Percentiles rank a stretch among this genome's conserved stretches.
These are phyloP conservation scores for Berkeleyomyces rouxiae DNA, from an alignment of 2,329 filamentous ascomycete species.

Conservation along the genomic window DNA sequence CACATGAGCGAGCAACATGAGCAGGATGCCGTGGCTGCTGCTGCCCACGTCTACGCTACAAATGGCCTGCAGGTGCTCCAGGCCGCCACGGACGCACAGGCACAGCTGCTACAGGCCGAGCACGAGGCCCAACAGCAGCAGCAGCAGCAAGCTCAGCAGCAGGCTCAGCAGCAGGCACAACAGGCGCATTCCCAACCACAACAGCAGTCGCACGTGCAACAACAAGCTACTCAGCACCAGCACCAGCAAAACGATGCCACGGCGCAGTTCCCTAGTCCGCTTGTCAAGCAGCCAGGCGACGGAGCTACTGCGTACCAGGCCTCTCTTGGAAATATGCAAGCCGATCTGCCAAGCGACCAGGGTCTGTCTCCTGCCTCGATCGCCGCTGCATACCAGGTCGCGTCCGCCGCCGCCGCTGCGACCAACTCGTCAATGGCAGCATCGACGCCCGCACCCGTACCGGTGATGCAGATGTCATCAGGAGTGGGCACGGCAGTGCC, in stretches of 20 bases:
- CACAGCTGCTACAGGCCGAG: conserved; percentile 24
- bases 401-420: neutral
- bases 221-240: conserved; percentile 11
- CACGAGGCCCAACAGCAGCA: conserved; percentile 16
- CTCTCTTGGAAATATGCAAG: neutral
- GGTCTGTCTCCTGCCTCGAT: conserved; percentile 8
- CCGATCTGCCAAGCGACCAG: conserved; percentile 1
- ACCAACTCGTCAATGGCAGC: neutral
- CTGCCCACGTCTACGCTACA: conserved; percentile 28
- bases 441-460: neutral
- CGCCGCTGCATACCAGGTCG: conserved; percentile 10
- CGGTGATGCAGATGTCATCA: conserved; percentile 3
- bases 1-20: neutral
- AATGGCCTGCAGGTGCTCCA: conserved; percentile 31
- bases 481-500: neutral
- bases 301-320: neutral
- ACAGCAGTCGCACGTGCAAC: neutral
- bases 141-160: conserved; percentile 13
- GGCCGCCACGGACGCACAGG: conserved; percentile 28
- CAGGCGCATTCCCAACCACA: conserved; percentile 18
- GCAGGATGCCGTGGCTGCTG: neutral
- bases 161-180: conserved; percentile 6
- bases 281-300: neutral
- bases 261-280: neutral
- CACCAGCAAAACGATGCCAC: conserved; percentile 12